Evolutionary conservation across 331 rosid species (phyloP), one percentile per base, ranked within the genome.

Genomic region (Cydonia oblonga): DNA sequence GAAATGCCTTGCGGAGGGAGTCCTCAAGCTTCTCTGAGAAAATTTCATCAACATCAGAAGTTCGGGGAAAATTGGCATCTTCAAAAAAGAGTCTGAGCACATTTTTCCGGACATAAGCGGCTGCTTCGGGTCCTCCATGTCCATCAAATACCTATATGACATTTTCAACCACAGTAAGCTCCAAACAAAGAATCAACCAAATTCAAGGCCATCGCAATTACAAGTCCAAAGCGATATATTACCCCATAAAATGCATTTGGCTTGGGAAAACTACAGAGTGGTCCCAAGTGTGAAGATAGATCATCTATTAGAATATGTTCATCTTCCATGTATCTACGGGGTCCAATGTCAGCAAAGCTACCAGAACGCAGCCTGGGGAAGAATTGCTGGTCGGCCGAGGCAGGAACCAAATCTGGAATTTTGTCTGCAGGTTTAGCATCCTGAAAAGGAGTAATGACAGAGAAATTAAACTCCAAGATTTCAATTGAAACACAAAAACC

Each of bases 171-270:
- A 66, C 75, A 66, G 57, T 73, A 64, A 86, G 54, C 67, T 73
- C 70, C 33, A 19, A n/a, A 58, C 66, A 22, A 46, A 70, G 65
- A 56, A 44, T 59, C 33, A 18, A 64, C 29, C n/a, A 76, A 61
- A 61, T 35, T 19, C 46, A 28, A 68, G 23, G 52, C 20, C 20
- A 10, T 51, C 49, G 66, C 73, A 68, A 40, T 44, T 24, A 16
- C 54, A 65, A 15, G 71, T 40, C 9, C 42, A 74, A 64, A 75
- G 69, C 16, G 60, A 53, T 33, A 56, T 54, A 62, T 75, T 87
- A 93, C 98, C 96, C 90, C 98, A 74, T 86, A 95, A 77, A 95
- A 89, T 71, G 96, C 98, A 87, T 96, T 91, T n/a, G 98, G 98
- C 35, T 75, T 78, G 40, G 97, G 96, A 85, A 91, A 83, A 52